Evolutionary conservation across 495 filamentous ascomycete species (phyloP).

Genomic region (Aspergillus ostianus): DNA sequence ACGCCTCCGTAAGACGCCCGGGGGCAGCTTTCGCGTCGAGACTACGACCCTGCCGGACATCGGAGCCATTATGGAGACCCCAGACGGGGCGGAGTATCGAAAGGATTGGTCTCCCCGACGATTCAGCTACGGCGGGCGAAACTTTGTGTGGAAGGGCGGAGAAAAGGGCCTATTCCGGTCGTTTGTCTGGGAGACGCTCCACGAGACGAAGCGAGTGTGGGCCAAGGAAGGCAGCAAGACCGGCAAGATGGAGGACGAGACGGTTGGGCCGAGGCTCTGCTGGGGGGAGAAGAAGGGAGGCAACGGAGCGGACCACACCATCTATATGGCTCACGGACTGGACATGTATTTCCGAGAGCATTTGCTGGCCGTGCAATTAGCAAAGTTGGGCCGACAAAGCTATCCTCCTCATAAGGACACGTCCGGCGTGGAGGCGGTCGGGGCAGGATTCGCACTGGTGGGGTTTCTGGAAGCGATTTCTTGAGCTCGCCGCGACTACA

Average conservation of each 20-base stretch:
- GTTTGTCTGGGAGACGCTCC: slow-evolving; percentile 19
- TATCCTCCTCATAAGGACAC: slow-evolving; percentile 22
- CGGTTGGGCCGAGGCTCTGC: slow-evolving; percentile 17
- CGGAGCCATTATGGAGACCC: slow-evolving; percentile 17
- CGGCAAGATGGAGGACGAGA: slow-evolving; percentile 23
- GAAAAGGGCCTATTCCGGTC: slow-evolving; percentile 16
- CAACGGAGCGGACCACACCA: slow-evolving; percentile 15
- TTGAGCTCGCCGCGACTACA: background rate
- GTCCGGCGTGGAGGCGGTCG: slow-evolving; percentile 15
- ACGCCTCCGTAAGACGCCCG: slow-evolving; percentile 16
- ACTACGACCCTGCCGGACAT: slow-evolving; percentile 17
- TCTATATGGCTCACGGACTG: slow-evolving; percentile 18
- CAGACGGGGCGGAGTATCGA: slow-evolving; percentile 14
- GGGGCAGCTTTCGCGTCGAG: slow-evolving; percentile 15
- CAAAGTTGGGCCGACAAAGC: slow-evolving; percentile 14
- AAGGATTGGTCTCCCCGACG: slow-evolving; percentile 22
- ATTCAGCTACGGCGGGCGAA: slow-evolving; percentile 20
- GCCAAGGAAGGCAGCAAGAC: slow-evolving; percentile 17
- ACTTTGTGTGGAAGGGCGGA: slow-evolving; percentile 21
- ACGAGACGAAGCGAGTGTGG: slow-evolving; percentile 25
- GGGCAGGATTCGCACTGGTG: background rate
- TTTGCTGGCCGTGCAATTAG: slow-evolving; percentile 20
- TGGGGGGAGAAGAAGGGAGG: slow-evolving; percentile 22
- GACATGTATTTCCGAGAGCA: slow-evolving; percentile 23
- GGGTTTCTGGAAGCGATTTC: background rate